Evolutionary conservation across 208 protist genomes (phyloP).

Genomic region (Leishmania major): DNA sequence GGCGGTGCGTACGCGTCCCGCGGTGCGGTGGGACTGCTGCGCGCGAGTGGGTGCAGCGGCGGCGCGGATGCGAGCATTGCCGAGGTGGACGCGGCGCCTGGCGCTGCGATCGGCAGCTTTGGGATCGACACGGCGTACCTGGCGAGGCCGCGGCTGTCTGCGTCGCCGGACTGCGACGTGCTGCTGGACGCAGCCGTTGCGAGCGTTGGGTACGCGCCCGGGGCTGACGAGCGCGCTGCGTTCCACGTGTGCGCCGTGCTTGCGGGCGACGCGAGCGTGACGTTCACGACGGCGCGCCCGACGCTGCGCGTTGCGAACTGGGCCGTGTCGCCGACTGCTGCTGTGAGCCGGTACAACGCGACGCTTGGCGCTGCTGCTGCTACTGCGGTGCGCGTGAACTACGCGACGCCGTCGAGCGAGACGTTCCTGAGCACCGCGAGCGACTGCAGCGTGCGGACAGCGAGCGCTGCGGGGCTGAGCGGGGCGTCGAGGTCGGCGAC

Average conservation of each 20-base stretch:
- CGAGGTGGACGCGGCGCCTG: conserved; percentile 35
- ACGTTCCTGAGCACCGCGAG: conserved; percentile 48
- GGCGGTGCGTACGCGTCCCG: conserved; percentile 34
- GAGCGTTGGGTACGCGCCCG: conserved; percentile 46
- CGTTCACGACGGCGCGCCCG: conserved; percentile 56
- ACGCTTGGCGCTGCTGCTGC: conserved; percentile 18
- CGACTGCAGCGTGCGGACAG: conserved; percentile 32
- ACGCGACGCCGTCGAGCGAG: conserved; percentile 37
- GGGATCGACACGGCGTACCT: conserved; percentile 50
- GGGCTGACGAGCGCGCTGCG: conserved; percentile 29
- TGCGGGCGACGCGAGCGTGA: conserved; percentile 27
- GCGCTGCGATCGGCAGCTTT: conserved; percentile 37
- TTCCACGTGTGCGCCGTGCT: conserved; percentile 65
- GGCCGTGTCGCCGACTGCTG: conserved; percentile 34
- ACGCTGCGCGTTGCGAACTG: conserved; percentile 59
- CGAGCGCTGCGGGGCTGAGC: conserved; percentile 19
- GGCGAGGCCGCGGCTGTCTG: conserved; percentile 34
- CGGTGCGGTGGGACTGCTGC: conserved; percentile 55
- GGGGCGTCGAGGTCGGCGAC: not conserved
- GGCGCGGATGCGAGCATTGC: conserved; percentile 42
- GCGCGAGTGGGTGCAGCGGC: conserved; percentile 31
- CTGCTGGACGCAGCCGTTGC: conserved; percentile 21
- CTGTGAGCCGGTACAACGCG: conserved; percentile 41
- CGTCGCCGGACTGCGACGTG: conserved; percentile 33
- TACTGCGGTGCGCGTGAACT: conserved; percentile 44